Percentiles rank a stretch among this genome's conserved stretches.
Conservation (phyloP, 345 rosid species). For the Durio zibethinus region DNA sequence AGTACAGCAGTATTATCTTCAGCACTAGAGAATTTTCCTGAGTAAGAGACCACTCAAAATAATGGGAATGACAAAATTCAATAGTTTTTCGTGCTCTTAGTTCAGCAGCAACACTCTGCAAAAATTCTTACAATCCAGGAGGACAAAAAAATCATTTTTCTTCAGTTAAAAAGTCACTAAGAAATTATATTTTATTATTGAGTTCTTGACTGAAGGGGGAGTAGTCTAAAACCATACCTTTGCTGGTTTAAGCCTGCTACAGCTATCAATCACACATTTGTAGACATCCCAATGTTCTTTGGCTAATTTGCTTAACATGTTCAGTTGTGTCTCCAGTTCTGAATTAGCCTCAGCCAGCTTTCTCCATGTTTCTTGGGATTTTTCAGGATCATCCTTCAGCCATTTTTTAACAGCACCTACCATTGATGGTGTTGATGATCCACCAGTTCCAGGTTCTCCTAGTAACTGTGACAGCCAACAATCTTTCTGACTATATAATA, state of each 20-base stretch:
- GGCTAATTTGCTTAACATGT: constrained; percentile 63
- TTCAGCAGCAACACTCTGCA: too few relatives aligned
- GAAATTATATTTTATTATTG: neutral
- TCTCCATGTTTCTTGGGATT: constrained; percentile 72
- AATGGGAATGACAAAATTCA: neutral
- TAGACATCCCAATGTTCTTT: constrained; percentile 68
- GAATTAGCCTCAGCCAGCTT: constrained; percentile 74
- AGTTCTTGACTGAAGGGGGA: neutral
- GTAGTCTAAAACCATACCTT: constrained; percentile 46
- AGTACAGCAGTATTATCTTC: neutral
- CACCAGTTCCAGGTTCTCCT: constrained; percentile 97
- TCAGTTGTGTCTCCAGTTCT: constrained; percentile 64
- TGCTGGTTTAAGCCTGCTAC: constrained; percentile 60
- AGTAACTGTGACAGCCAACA: constrained; percentile 52
- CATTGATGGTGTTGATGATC: constrained; percentile 97
- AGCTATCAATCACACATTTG: constrained; percentile 50
- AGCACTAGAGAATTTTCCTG: neutral
- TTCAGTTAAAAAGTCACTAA: neutral
- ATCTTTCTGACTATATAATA: constrained; percentile 10
- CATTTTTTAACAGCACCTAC: constrained; percentile 96
- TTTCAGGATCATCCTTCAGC: constrained; percentile 84
- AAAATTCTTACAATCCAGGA: neutral
- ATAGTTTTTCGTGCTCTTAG: neutral
- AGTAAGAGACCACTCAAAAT: neutral
- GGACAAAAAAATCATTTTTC: neutral